Base-by-base conservation (phyloP, 139 green algal species). In the Medakamo hakoo region DNA sequence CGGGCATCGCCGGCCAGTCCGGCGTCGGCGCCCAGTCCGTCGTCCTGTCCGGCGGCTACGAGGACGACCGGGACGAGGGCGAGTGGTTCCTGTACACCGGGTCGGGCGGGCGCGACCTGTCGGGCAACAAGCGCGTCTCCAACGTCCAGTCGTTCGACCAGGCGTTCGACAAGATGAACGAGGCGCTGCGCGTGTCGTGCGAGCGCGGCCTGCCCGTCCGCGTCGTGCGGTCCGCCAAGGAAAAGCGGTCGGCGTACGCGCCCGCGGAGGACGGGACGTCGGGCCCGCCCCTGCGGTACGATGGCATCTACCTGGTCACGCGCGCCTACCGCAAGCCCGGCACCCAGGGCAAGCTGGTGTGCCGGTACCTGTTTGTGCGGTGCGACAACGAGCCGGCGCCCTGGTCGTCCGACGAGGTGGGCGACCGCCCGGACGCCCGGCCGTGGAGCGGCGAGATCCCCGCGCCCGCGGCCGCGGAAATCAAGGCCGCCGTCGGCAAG, bases 21-120 rank as follows among this genome's bases (percentile, higher is more conserved):
- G 68, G 71, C 55, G 62, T 80, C 3, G 89, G 89, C 28, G 81
- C 84, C 2, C 84, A 94, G 70, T 88, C 78, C 22, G 83, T 90
- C 21, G 83, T 83, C 27, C 70, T 90, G 21, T 89, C 80, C 30
- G 83, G 78, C 64, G 78, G 78, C 27, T 97, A 97, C 64, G 80
- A 90, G 72, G 90, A 97, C 66, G 90, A 97, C 59, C 59, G 73
- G 4, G 90, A 97, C 64, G 81, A 95, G 66, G 90, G 90, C 0
- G 88, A 97, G 68, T 97, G 81, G 78, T 96, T 97, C 73, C 71
- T 97, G 25, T 97, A 97, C 84, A 97, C 90, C 21, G 88, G 80
- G 66, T 84, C 63, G 63, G 88, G 82, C 63, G 87, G 87, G 3
- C 73, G 88, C n/a, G 91, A 97, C 76, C 83, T 97, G 21, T 86